Percentiles rank a stretch among this genome's conserved stretches.
These are phyloP conservation scores for Aureoboletus auriporus DNA, from an alignment of 768 basidiomycete species.

Conservation along the genomic window DNA sequence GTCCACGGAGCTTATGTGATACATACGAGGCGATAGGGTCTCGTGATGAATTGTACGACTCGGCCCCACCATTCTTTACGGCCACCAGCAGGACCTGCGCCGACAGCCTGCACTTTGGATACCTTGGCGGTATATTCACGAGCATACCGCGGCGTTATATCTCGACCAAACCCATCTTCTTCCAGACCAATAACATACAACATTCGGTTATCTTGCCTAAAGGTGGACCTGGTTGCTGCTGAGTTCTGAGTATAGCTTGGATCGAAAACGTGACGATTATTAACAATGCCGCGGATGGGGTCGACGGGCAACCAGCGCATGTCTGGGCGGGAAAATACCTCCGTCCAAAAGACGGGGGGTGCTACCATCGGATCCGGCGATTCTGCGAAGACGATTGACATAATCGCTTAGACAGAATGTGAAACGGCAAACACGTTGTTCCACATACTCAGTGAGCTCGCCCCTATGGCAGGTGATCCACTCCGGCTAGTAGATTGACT, in stretches of 20 bases:
- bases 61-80: conserved; percentile 84
- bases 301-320: conserved; percentile 92
- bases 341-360: conserved; percentile 94
- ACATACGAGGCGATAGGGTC: conserved; percentile 82
- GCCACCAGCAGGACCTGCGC: conserved; percentile 43
- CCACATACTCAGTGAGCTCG: conserved; percentile 18
- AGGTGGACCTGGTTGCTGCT: conserved; percentile 9
- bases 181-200: conserved; percentile 91
- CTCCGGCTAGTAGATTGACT: conserved; percentile 43
- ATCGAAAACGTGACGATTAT: conserved; percentile 79
- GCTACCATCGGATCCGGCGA: conserved; percentile 51
- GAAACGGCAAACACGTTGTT: conserved; percentile 1
- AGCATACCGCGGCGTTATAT: conserved; percentile 89
- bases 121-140: conserved; percentile 76
- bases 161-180: conserved; percentile 89
- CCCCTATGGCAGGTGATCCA: conserved; percentile 22
- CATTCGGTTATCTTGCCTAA: conserved; percentile 72
- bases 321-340: conserved; percentile 92
- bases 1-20: conserved; percentile 12
- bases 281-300: conserved; percentile 74
- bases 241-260: conserved; percentile 41
- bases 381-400: conserved; percentile 21
- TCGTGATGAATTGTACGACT: conserved; percentile 55
- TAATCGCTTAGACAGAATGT: conserved; percentile 18
- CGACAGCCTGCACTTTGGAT: conserved; percentile 70